These are phyloP conservation scores for Russula griseocarnosa DNA, from an alignment of 768 basidiomycete species.

Conservation along the genomic window DNA sequence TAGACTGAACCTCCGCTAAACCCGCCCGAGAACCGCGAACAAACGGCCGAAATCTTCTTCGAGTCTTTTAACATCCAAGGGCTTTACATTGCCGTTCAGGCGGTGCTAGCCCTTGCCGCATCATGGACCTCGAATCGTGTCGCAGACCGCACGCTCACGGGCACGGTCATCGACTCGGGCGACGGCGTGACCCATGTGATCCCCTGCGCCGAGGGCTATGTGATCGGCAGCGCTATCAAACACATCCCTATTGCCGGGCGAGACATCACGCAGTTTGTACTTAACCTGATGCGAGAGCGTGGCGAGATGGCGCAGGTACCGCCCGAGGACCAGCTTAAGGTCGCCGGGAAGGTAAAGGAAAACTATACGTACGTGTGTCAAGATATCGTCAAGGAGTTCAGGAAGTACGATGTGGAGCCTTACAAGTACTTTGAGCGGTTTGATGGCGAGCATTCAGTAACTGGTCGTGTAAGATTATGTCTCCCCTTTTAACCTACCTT, in stretches of 20 bases:
- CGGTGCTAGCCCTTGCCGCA: constrained; percentile 95
- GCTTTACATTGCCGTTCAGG: constrained; percentile 97
- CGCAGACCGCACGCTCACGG: constrained; percentile 86
- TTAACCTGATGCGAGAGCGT: constrained; percentile 92
- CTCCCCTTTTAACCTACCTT: neutral
- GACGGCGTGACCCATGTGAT: constrained; percentile 99
- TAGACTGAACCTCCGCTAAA: constrained; percentile 99
- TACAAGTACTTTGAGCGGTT: constrained; percentile 92
- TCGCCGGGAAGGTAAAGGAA: constrained; percentile 95
- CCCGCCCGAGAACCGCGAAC: constrained; percentile 97
- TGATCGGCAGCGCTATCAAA: constrained; percentile 98
- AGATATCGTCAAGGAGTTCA: constrained; percentile 97
- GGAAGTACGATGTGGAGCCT: constrained; percentile 96
- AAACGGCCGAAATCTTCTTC: constrained; percentile 99
- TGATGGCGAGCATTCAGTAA: constrained; percentile 91
- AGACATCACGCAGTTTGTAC: constrained; percentile 94
- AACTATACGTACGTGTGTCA: constrained; percentile 98
- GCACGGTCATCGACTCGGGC: constrained; percentile 97
- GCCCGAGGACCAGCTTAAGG: constrained; percentile 88
- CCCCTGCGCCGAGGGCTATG: constrained; percentile 93
- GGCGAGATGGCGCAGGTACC: constrained; percentile 89
- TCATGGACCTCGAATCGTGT: constrained; percentile 93
- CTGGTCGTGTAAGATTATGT: constrained; percentile 63
- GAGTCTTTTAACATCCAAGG: constrained; percentile 99
- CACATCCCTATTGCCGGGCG: constrained; percentile 98